Evolutionary conservation across 495 filamentous ascomycete species (phyloP), one percentile per base, ranked within the genome.

Genomic region (Penicillium nucicola): DNA sequence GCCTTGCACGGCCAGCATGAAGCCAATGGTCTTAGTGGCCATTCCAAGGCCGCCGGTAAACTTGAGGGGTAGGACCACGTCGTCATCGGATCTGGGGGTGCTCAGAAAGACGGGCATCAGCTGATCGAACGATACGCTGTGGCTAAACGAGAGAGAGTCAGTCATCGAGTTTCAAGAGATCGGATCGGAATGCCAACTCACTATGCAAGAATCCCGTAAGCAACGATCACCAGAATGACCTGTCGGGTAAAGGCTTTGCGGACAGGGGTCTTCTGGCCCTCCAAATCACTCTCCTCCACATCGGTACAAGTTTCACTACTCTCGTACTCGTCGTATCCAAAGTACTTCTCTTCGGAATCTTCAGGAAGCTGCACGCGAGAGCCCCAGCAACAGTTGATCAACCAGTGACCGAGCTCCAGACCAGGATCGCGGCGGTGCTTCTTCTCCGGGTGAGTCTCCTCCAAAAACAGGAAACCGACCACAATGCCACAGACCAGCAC

Each of bases 131-230:
- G 89, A 90, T 63, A 98, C 96, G 42, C 86, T 88, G 59, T 90
- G 86, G 42, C 91, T 96, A 69, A 78, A 72, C 68, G 31, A 38
- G 35, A 48, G 45, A 56, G 32, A 37, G 53, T 33, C 48, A 28
- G 17, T n/a, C n/a, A n/a, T n/a, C n/a, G n/a, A n/a, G n/a, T n/a
- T n/a, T n/a, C n/a, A 17, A 31, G 11, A 14, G 18, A 36, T 22
- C 43, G 48, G 11, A 17, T 18, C 8, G 42, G 41, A 39, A 18
- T n/a, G 7, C 43, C 52, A 50, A 86, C 90, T 82, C 81, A 96
- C 89, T 95, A 97, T 52, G 93, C 93, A 23, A 98, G 78, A 58
- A 98, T 89, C 32, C 93, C 95, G 60, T 93, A 96, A 44, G 84
- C 88, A 41, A 92, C 67, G 53, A 97, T 96, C 54, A 88, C 88